Base-by-base conservation (phyloP, 2,329 filamentous ascomycete genomes). In the Pezicula radicicola region DNA sequence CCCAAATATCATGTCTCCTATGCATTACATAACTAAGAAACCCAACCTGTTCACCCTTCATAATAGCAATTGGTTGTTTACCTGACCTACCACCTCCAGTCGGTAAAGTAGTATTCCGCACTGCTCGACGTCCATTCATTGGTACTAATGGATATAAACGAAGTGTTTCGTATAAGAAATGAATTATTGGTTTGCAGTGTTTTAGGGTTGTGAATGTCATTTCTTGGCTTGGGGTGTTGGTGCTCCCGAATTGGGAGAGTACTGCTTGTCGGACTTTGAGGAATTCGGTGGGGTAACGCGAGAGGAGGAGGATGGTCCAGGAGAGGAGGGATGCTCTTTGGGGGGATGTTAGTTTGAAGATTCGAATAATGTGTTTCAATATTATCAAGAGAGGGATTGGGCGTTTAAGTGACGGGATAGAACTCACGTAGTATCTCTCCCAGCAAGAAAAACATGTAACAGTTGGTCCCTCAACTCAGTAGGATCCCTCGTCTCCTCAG, bases 1-100 rank as follows among this genome's bases (percentile, higher is more conserved):
- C 88, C 88, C 88, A 92, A 60, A 91, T 86, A 53, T 81, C 79
- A 4, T 62, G 60, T n/a, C 66, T 51, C 6, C 67, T 51, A 46
- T 70, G 67, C 46, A 70, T 57, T 2, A 60, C 55, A 55, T 68
- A 68, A 1, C 59, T 47, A 7, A 45, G 55, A 49, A 60, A 70
- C 0, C 52, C 52, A 0, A 71, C 55, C 3, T 51, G 37, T 28
- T 62, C 56, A 1, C 66, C 67, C 45, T 59, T 62, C 21, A 40
- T 52, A 9, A 71, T 48, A 3, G 60, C 61, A 10, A 70, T 54
- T 0, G 68, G 66, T 2, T 52, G 48, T 25, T 59, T 61, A 2
- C 63, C 56, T 46, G 66, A 61, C 3, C 49, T 52, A 1, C 67
- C 69, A 6, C 69, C 67, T 13, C 68, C 69, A 8, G 49, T 42